phyloP scores from a whole-genome alignment of 176 grass and related monocot genomes.

The Leersia perrieri region DNA sequence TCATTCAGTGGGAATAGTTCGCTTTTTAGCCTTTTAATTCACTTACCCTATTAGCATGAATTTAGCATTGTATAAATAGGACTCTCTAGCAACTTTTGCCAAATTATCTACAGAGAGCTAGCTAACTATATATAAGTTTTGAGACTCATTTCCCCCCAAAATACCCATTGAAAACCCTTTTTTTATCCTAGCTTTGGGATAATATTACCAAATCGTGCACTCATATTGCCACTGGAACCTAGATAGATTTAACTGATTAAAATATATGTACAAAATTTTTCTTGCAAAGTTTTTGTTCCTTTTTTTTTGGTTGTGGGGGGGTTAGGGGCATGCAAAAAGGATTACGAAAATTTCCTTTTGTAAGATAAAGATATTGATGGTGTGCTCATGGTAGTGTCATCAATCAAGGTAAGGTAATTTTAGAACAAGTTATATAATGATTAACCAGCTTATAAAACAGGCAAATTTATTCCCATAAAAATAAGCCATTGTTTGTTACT shows the following conservation, averaged over 20 bases:
- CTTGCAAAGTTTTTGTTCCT: no score
- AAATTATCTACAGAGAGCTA: conserved; percentile 17
- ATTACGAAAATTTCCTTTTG: no score
- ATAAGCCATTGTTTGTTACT: background rate
- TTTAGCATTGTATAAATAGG: conserved; percentile 28
- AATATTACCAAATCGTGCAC: conserved; percentile 36
- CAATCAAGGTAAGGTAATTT: background rate
- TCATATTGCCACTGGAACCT: background rate
- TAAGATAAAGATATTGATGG: background rate
- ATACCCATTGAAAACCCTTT: background rate
- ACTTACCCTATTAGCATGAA: background rate
- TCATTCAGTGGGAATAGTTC: conserved; percentile 33
- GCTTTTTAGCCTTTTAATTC: conserved; percentile 41
- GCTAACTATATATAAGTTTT: background rate
- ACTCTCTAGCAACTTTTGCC: conserved; percentile 10
- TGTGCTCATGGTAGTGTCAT: background rate
- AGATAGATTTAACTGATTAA: conserved; percentile 1
- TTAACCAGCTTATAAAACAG: background rate
- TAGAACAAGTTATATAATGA: background rate
- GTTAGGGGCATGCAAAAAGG: no score
- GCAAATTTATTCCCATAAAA: background rate
- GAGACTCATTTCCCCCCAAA: background rate
- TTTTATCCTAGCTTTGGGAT: conserved; percentile 31
- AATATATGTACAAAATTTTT: background rate
- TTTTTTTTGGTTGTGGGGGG: no score